Base-by-base conservation (phyloP, 495 filamentous ascomycete genomes). In the Podospora comata region DNA sequence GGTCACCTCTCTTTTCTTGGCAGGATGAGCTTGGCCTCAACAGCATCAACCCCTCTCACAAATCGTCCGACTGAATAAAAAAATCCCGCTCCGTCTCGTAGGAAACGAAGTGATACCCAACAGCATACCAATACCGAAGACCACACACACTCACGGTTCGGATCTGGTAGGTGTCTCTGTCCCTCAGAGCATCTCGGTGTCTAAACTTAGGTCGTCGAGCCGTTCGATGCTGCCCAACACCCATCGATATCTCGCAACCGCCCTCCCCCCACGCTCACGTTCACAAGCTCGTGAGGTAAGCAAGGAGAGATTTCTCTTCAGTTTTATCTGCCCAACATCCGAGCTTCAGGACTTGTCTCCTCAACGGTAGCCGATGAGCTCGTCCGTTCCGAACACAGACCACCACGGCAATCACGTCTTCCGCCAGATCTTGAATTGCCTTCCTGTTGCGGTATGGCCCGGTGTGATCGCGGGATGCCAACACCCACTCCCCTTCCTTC, bases 361-460 rank as follows among this genome's bases (percentile, higher is more conserved):
- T 19, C 55, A 58, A 11, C 15, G 11, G 13, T 64, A 61, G 61
- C 68, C 68, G 68, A 70, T 32, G 65, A 64, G 64, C 66, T 60
- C 39, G 30, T 16, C 39, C 23, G 23, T 23, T 23, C 23, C 39
- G 39, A 18, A 11, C 39, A 48, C 7, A 48, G 39, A 48, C 39
- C 39, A 48, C 69, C 65, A 59, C 58, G 9, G 4, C 39, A 62
- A 44, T 13, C 68, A 26, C 55, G 55, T 58, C 65, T 60, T 27
- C n/a, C 53, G 20, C 28, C 62, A 60, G 7, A 27, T 54, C 56
- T 44, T 55, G 27, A 34, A 56, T 62, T 64, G 62, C 67, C 64
- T 75, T 75, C 73, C 73, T 68, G 67, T 58, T 67, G 64, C 44
- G 64, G 73, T 44, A 60, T 75, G 73, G 73, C 69, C 23, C 32